A percentile compares a stretch with the other conserved stretches of the same genome.
Evolutionary conservation across 2,329 filamentous ascomycete species (phyloP).

Genomic region (Camillea tinctor): DNA sequence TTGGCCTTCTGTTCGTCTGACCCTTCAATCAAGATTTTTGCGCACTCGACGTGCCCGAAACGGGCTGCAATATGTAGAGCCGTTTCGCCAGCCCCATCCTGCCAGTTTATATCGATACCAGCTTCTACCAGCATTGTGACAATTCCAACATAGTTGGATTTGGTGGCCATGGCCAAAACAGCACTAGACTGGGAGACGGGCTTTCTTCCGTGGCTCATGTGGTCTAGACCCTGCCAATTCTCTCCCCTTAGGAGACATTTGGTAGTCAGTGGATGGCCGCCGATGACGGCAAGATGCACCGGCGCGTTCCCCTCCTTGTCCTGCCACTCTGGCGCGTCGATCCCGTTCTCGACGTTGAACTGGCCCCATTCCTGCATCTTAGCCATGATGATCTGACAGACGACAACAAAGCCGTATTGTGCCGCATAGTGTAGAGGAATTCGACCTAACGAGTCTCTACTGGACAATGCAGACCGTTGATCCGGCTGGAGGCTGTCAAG

Average conservation of each 20-base stretch:
- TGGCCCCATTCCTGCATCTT: constrained; percentile 88
- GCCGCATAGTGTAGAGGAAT: constrained; percentile 90
- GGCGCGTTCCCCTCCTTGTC: constrained; percentile 90
- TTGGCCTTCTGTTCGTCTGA: constrained; percentile 70
- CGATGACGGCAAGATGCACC: constrained; percentile 87
- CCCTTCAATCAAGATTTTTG: constrained; percentile 70
- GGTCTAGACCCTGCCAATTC: constrained; percentile 65
- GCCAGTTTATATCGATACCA: constrained; percentile 90
- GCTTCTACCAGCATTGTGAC: constrained; percentile 86
- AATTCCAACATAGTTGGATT: constrained; percentile 81
- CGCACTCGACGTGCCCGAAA: constrained; percentile 81
- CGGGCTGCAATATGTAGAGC: constrained; percentile 89
- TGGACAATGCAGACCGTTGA: constrained; percentile 67
- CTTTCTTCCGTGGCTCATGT: constrained; percentile 65
- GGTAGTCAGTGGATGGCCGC: constrained; percentile 85
- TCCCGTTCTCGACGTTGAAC: constrained; percentile 80
- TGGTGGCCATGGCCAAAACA: constrained; percentile 84
- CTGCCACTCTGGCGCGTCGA: constrained; percentile 87
- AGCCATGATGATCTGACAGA: constrained; percentile 83
- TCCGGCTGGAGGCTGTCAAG: constrained; percentile 66
- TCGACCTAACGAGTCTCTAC: constrained; percentile 76
- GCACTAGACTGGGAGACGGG: constrained; percentile 78
- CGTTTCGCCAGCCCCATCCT: constrained; percentile 85
- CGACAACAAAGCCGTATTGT: constrained; percentile 89
- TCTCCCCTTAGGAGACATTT: constrained; percentile 77